Conservation (phyloP, 495 filamentous ascomycete species). For the Penicillium taxi region DNA sequence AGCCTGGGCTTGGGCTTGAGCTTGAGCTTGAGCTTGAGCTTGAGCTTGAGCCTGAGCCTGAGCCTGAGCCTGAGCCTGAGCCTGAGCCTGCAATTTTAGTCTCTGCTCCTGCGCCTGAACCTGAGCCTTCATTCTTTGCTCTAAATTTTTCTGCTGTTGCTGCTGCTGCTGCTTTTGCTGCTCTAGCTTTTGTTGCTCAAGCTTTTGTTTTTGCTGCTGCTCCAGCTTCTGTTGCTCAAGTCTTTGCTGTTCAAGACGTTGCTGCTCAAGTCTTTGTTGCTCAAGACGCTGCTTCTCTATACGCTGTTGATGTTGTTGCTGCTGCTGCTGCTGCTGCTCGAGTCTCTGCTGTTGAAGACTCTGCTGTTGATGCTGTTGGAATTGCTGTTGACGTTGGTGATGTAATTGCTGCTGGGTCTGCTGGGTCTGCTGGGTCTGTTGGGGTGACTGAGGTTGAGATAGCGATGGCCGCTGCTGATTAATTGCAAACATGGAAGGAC, state of each 20-base stretch:
- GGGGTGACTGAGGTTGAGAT: conserved; percentile 28
- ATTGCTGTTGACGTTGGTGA: conserved; percentile 16
- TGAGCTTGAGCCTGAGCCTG: no score
- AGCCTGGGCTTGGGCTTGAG: no score
- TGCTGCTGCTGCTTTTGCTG: conserved; percentile 9
- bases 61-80: conserved; percentile 20
- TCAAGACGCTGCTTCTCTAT: conserved; percentile 9
- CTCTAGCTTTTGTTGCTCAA: conserved; percentile 5
- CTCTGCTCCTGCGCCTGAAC: conserved; percentile 10
- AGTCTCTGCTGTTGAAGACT: conserved; percentile 14
- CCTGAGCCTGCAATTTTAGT: conserved; percentile 12
- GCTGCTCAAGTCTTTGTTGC: conserved; percentile 12
- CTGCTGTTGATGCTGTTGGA: conserved; percentile 17
- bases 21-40: no score
- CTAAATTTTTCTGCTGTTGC: conserved; percentile 13
- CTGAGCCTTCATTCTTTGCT: conserved; percentile 12
- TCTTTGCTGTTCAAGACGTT: conserved; percentile 16
- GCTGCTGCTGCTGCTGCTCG: conserved; percentile 15
- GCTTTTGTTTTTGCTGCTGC: conserved; percentile 11
- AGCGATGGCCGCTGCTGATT: conserved; percentile 24
- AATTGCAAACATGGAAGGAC: conserved; percentile 21
- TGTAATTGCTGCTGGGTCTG: conserved; percentile 22
- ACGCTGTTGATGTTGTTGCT: conserved; percentile 17
- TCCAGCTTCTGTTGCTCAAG: conserved; percentile 16
- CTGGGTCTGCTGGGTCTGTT: conserved; percentile 24